Base-by-base conservation (phyloP, 129 eudicot genomes). In the Helichrysum umbraculigerum region DNA sequence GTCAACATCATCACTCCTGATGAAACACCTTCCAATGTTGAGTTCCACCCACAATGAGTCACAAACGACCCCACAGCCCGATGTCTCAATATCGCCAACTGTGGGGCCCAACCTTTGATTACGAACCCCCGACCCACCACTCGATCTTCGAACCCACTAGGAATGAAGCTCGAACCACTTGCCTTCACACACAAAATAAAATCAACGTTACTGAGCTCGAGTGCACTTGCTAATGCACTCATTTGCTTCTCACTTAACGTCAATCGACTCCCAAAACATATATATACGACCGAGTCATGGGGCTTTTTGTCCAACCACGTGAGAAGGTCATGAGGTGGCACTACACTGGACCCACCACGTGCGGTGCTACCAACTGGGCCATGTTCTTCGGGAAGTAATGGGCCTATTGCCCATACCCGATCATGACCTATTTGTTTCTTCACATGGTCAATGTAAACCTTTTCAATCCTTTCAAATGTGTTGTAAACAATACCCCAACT, bases 81-180 rank as follows among this genome's bases (percentile, higher is more conserved):
- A 71, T 90, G 92, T 3, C 71, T 63, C 19, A 90, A 61, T 14
- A 90, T 76, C 30, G 76, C 22, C 29, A 81, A 70, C 65, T 90
- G 93, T 1, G 93, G 93, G 16, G 88, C 91, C 96, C 92, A 90
- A 0, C 87, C 92, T 21, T 39, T 58, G 58, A 89, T 76, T 47
- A 89, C 15, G 10, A 87, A 65, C 33, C 91, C 91, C 34, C 80
- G 71, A 7, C 32, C 81, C 6, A 9, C 66, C 0, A 87, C 86
- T 66, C 79, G 79, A 7, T 57, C 72, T 25, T 80, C 90, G 35
- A 87, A 85, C 74, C 81, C 86, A 42, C 63, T 58, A 0, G 88
- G 83, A 10, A 84, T 76, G 1, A 66, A 56, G 30, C 78, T 60
- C 7, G 51, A n/a, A 0, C 20, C 66, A 16, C 72, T 50, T 51